Evolutionary conservation across 2,329 filamentous ascomycete species (phyloP), one percentile per base, ranked within the genome.

Genomic region (Pseudocercospora crystallina): DNA sequence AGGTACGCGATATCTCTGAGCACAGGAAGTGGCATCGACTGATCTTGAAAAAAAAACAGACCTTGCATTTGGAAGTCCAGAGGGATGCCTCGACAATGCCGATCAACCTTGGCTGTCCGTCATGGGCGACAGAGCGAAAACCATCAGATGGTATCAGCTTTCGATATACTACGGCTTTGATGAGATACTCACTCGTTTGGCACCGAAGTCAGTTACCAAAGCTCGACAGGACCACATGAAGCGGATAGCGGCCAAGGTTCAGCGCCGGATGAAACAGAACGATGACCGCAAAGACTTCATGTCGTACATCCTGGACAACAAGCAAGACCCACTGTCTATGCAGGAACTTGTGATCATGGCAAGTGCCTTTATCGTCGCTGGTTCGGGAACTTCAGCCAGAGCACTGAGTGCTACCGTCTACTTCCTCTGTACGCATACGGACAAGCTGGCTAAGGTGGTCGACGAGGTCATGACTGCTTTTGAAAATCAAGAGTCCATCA

Each of bases 371-470:
- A 67, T 71, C 49, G 49, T 69, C 30, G 70, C 67, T 2, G 70
- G 70, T 2, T 70, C 65, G 8, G 70, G 71, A 40, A 69, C 69
- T 0, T 69, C 67, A 1, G 67, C 67, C 1, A 70, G 69, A 4
- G 50, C 68, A 4, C 47, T 73, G 12, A 53, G 54, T 12, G 65
- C 64, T 2, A 57, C 62, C 5, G 62, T 58, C 0, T 71, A 64
- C 48, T 56, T 61, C 8, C 53, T 69, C 13, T 47, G 66, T 5
- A 61, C 52, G 0, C 61, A 70, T 33, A 66, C 62, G 4, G 34
- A 55, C 1, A 54, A 55, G 0, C 37, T 67, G 62, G 13, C 38
- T 1, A 65, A 62, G 11, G 57, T 74, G 3, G 53, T 56, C 1
- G 31, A 59, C 0, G 70, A 74, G 43, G 59, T 76, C 29, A 63